Evolutionary conservation across 257 asterid species (phyloP).

Genomic region (Thymus quinquecostatus): DNA sequence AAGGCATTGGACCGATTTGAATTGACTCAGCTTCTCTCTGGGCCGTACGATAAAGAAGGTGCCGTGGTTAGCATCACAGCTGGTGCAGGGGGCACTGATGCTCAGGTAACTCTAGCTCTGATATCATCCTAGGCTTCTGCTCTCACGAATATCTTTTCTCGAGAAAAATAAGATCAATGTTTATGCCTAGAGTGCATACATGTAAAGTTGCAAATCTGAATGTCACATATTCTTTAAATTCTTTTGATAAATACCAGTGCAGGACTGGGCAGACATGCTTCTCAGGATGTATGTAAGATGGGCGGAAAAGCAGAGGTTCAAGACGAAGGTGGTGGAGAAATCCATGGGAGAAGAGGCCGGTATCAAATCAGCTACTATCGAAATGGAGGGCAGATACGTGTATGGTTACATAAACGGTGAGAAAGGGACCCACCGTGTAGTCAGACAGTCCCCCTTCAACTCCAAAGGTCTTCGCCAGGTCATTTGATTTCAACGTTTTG

Average conservation of each 20-base stretch:
- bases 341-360: conserved; percentile 98
- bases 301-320: conserved; percentile 91
- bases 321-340: conserved; percentile 85
- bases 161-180: conserved; percentile 10
- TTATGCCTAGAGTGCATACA: neutral
- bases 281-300: conserved; percentile 97
- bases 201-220: neutral
- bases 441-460: conserved; percentile 94
- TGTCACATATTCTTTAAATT: conserved; percentile 39
- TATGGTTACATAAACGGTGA: conserved; percentile 95
- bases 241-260: conserved; percentile 82
- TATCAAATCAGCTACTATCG: conserved; percentile 87
- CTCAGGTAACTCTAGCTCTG: conserved; percentile 70
- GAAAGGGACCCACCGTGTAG: conserved; percentile 97
- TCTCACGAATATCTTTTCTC: neutral
- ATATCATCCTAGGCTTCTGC: conserved; percentile 4
- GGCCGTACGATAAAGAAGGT: conserved; percentile 96
- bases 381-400: conserved; percentile 86
- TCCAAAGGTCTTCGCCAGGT: conserved; percentile 99
- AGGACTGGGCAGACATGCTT: conserved; percentile 99
- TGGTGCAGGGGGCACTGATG: conserved; percentile 99
- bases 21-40: conserved; percentile 90
- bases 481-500: conserved; percentile 7
- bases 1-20: conserved; percentile 83
- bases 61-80: conserved; percentile 82